phyloP scores from a whole-genome alignment of 192 early-diverging fungal genomes.

The Cetraspora pellucida region DNA sequence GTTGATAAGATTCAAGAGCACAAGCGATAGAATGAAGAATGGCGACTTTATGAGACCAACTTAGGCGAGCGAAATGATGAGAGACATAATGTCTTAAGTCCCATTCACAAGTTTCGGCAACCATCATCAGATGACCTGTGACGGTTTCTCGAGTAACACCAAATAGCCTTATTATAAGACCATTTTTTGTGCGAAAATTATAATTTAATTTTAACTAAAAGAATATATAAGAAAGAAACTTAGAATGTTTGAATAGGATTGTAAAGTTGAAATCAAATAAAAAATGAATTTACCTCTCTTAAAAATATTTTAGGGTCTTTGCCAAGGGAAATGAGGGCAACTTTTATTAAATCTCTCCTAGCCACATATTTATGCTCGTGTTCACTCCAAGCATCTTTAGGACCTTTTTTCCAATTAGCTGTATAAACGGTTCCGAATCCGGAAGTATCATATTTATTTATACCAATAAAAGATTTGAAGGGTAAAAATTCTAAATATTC shows the following conservation, averaged over 20 bases:
- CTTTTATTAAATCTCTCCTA: conserved; percentile 5
- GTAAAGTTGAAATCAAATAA: not conserved
- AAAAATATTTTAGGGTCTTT: not conserved
- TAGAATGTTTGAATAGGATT: too few relatives aligned
- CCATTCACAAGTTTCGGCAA: conserved; percentile 29
- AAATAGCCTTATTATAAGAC: conserved; percentile 26
- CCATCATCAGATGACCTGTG: conserved; percentile 23
- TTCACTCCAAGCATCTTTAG: conserved; percentile 5
- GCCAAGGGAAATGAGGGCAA: conserved; percentile 13
- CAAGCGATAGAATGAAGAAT: conserved; percentile 24
- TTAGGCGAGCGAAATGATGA: conserved; percentile 20
- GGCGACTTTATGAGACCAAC: conserved; percentile 7
- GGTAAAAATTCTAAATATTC: conserved; percentile 26
- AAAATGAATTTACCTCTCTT: conserved; percentile 13
- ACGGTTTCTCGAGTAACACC: conserved; percentile 17
- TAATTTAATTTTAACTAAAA: conserved; percentile 16
- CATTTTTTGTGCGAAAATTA: conserved; percentile 1
- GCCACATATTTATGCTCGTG: not conserved
- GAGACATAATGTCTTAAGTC: conserved; percentile 32
- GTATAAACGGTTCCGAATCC: conserved; percentile 10
- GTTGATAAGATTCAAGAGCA: not conserved
- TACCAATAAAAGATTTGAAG: conserved; percentile 6
- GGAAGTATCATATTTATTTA: conserved; percentile 2
- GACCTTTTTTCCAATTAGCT: conserved; percentile 24
- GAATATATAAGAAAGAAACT: not conserved